These are phyloP conservation scores for Primulina huaijiensis DNA, from an alignment of 257 asterid genomes.

Conservation along the genomic window DNA sequence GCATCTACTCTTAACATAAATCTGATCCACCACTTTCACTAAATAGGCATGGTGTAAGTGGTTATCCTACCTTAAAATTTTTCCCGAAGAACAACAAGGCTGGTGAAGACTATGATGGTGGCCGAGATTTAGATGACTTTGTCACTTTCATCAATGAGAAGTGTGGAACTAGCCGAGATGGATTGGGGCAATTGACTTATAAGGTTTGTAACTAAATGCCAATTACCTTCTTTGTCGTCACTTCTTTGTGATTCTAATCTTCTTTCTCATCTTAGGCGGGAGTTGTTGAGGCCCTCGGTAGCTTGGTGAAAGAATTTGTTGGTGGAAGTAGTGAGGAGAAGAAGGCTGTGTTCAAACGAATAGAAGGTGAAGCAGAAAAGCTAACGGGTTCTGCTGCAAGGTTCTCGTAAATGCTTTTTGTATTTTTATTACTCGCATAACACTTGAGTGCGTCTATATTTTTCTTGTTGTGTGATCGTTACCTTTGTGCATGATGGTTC, in stretches of 20 bases:
- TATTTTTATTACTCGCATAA: no score
- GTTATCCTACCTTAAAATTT: conserved; percentile 71
- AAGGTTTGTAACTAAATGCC: conserved; percentile 69
- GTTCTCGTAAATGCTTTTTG: conserved; percentile 44
- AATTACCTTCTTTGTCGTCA: conserved; percentile 5
- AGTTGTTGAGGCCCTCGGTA: conserved; percentile 53
- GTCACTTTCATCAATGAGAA: conserved; percentile 84
- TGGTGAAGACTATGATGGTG: conserved; percentile 90
- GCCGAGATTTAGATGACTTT: conserved; percentile 60
- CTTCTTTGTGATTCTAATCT: conserved; percentile 18
- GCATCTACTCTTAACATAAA: no score
- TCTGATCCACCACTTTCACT: conserved; percentile 11
- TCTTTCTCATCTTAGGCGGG: conserved; percentile 64
- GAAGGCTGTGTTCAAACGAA: conserved; percentile 40
- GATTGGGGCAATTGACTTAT: conserved; percentile 71
- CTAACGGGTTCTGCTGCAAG: conserved; percentile 70
- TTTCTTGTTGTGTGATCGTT: no score
- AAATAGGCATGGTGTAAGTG: conserved; percentile 54
- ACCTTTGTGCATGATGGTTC: no score
- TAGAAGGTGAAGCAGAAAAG: conserved; percentile 81
- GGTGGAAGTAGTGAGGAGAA: conserved; percentile 61
- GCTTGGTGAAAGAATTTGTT: conserved; percentile 69
- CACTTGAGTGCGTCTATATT: no score
- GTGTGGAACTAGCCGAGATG: conserved; percentile 81
- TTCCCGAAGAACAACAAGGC: conserved; percentile 92